Base-by-base conservation (phyloP, 208 protist genomes). In the Angomonas ambiguus region DNA sequence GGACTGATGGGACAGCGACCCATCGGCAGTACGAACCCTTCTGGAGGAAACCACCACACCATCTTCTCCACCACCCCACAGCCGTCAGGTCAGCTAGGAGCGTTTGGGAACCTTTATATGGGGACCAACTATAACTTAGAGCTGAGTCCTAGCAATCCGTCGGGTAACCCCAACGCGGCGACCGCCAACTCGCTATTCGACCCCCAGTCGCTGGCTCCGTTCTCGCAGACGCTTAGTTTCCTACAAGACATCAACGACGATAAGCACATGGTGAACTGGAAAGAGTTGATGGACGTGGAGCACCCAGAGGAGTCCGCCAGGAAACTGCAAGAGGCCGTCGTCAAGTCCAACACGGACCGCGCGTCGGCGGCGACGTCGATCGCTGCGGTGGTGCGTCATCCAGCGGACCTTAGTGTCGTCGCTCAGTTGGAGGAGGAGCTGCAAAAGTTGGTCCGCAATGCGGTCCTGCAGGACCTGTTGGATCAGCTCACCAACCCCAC, bases 381-480 rank as follows among this genome's bases (percentile, higher is more conserved):
- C 11, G 73, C 80, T 1, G 66, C 61, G 24, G 79, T 72, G 57
- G 77, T 91, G 41, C 82, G 65, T 20, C 79, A 70, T 18, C 85
- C 85, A 16, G 69, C 67, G 28, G 79, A 87, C 61, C 57, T 91
- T 32, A 68, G 71, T 25, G 75, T 95, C 38, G 33, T 81, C n/a
- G 53, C 63, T 0, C n/a, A 35, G 18, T 62, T 95, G 4, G 69
- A 84, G 5, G 69, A 75, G 32, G 69, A 65, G 2, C 78, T 79
- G 53, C 56, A 72, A 8, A 11, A 51, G 20, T 51, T 72, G 63
- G 73, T 95, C 63, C 82, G 89, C 10, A 76, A 90, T 66, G 62
- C 76, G 10, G 62, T 90, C 5, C 64, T 95, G 42, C 76, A 91
- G 41, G 64, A 79, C 28, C 51, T 88, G 11, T 65, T 95, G 0